phyloP scores from a whole-genome alignment of 2,329 filamentous ascomycete genomes.

The Aspergillus vadensis region DNA sequence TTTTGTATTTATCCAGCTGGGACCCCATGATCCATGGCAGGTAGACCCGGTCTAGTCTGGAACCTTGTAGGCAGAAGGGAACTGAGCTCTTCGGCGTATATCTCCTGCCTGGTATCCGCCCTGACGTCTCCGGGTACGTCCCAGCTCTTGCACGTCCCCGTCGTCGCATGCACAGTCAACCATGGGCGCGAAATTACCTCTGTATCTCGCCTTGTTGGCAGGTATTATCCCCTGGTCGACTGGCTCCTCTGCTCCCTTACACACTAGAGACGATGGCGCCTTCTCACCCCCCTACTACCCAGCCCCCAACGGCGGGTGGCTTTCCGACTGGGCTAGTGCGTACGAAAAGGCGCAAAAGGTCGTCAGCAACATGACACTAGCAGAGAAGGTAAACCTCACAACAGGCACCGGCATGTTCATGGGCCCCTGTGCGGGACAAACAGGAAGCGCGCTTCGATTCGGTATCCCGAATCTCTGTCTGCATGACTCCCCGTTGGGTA shows the following conservation, averaged over 20 bases:
- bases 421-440: conserved; percentile 76
- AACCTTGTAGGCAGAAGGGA: neutral
- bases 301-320: conserved; percentile 71
- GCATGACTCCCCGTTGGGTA: conserved; percentile 70
- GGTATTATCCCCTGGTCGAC: neutral
- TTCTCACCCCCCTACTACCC: conserved; percentile 67
- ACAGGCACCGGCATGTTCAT: conserved; percentile 71
- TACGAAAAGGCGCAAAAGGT: conserved; percentile 69
- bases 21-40: neutral
- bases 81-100: neutral
- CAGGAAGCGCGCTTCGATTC: conserved; percentile 68
- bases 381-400: conserved; percentile 78
- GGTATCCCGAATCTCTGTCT: conserved; percentile 73
- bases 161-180: neutral
- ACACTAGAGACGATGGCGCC: conserved; percentile 21
- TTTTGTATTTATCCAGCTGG: neutral
- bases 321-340: conserved; percentile 66
- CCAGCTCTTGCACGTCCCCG: neutral
- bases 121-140: neutral
- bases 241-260: neutral
- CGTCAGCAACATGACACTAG: conserved; percentile 74
- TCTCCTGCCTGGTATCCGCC: neutral
- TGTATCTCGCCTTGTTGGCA: neutral
- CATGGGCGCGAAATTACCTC: neutral
- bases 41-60: neutral